Evolutionary conservation across 306 rosid species (phyloP).

Genomic region (Luffa aegyptiaca): DNA sequence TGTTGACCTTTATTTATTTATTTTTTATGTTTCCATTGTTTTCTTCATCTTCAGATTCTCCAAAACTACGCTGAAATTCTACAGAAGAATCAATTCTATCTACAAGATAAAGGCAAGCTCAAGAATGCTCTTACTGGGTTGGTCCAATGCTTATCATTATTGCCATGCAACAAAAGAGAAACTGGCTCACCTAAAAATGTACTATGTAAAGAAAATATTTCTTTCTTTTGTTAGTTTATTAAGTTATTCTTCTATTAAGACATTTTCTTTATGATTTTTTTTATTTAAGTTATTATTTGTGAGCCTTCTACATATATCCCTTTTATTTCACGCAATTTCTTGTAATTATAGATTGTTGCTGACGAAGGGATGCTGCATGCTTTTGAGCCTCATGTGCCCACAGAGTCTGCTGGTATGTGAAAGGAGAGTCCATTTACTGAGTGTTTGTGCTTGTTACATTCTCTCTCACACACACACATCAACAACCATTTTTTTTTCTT

Average conservation of each 20-base stretch:
- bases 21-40: neutral
- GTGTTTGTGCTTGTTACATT: neutral
- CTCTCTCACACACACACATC: too few relatives aligned
- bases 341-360: slow-evolving; percentile 35
- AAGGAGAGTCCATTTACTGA: slow-evolving; percentile 8
- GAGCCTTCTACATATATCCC: neutral
- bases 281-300: neutral
- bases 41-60: slow-evolving; percentile 52
- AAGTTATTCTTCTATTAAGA: neutral
- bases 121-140: slow-evolving; percentile 60
- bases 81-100: slow-evolving; percentile 47
- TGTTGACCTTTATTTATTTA: too few relatives aligned
- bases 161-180: slow-evolving; percentile 60
- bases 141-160: slow-evolving; percentile 63
- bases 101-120: slow-evolving; percentile 67
- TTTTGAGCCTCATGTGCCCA: slow-evolving; percentile 41
- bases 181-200: slow-evolving; percentile 47
- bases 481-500: neutral
- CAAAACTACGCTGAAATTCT: slow-evolving; percentile 67
- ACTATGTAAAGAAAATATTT: slow-evolving; percentile 7
- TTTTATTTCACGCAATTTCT: slow-evolving; percentile 19
- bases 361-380: slow-evolving; percentile 45
- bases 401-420: slow-evolving; percentile 46
- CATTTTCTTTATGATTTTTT: neutral
- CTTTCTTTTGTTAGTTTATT: neutral